phyloP scores from a whole-genome alignment of 345 rosid species.

The Citrus cavaleriei region DNA sequence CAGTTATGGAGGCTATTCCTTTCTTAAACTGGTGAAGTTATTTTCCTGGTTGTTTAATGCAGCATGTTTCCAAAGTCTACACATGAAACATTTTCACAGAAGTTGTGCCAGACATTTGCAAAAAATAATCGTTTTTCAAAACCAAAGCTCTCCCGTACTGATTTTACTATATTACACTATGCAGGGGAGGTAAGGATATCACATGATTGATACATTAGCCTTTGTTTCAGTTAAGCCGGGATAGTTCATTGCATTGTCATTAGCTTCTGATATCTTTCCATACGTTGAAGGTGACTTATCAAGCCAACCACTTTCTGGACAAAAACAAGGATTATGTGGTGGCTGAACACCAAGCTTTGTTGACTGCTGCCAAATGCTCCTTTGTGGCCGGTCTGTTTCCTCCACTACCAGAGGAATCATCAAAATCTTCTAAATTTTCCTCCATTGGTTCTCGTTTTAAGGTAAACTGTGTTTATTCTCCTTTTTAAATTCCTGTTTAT shows the following conservation, averaged over 20 bases:
- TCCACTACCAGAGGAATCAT: constrained; percentile 77
- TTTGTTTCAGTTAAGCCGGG: neutral
- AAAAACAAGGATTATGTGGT: constrained; percentile 94
- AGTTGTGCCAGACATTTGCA: constrained; percentile 87
- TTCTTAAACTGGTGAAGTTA: constrained; percentile 1
- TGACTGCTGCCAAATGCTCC: constrained; percentile 72
- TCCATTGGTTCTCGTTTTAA: constrained; percentile 90
- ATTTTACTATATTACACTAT: constrained; percentile 82
- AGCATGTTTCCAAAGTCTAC: constrained; percentile 96
- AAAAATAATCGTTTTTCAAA: constrained; percentile 69
- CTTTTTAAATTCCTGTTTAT: neutral
- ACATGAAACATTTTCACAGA: constrained; percentile 87
- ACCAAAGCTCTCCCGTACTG: constrained; percentile 93
- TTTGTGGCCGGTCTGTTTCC: constrained; percentile 80
- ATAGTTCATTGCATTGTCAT: neutral
- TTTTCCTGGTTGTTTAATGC: constrained; percentile 32
- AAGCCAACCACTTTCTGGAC: constrained; percentile 80
- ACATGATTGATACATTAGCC: neutral
- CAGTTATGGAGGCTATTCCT: constrained; percentile 17
- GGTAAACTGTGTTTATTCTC: constrained; percentile 31
- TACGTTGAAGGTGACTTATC: constrained; percentile 56
- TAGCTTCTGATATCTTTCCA: constrained; percentile 7
- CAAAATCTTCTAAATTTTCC: constrained; percentile 92
- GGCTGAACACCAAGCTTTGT: constrained; percentile 88
- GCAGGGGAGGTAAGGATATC: constrained; percentile 76